Base-by-base conservation (phyloP, 2,329 filamentous ascomycete genomes). In the Pseudocercospora eumusae region DNA sequence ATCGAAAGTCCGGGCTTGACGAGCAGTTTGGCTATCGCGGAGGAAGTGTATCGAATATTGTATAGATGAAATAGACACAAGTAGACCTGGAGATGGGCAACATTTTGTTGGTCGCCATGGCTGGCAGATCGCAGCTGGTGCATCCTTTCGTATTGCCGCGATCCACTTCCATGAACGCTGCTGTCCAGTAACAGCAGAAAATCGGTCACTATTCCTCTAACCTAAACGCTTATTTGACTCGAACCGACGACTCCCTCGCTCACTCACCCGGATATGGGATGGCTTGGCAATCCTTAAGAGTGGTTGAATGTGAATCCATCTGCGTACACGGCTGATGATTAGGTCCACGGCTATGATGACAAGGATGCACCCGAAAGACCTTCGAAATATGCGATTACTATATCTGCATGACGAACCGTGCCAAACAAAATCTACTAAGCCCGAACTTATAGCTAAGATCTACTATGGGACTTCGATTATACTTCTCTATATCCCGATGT, bases 1-100 rank as follows among this genome's bases (percentile, higher is more conserved):
- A 97, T 97, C 69, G 93, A 98, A 80, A 96, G 91, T 76, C 93
- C 93, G 0, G 93, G 93, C 4, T 78, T 98, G 75, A 98, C 93
- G 52, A 95, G 91, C 75, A 86, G 84, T 69, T 78, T 98, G 78
- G 92, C 92, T 1, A 93, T 97, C 76, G 93, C 83, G 3, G 91
- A 96, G 73, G 84, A 85, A 80, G 92, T 96, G 9, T 78, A 85
- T 15, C 36, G 36, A 15, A 40, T 40, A n/a, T 5, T 40, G 36
- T 40, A 40, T 40, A n/a, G 36, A 40, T 40, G 36, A 40, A 7
- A 0, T n/a, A n/a, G 36, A 8, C 36, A n/a, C 36, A 40, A 15
- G 31, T 11, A 33, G 13, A 13, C 3, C 5, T 5, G 31, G 31
- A 33, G 11, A 11, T 33, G 31, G n/a, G n/a, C n/a, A n/a, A n/a